These are phyloP conservation scores for Candida sanyaensis DNA, from an alignment of 1,139 yeast species.

Conservation along the genomic window DNA sequence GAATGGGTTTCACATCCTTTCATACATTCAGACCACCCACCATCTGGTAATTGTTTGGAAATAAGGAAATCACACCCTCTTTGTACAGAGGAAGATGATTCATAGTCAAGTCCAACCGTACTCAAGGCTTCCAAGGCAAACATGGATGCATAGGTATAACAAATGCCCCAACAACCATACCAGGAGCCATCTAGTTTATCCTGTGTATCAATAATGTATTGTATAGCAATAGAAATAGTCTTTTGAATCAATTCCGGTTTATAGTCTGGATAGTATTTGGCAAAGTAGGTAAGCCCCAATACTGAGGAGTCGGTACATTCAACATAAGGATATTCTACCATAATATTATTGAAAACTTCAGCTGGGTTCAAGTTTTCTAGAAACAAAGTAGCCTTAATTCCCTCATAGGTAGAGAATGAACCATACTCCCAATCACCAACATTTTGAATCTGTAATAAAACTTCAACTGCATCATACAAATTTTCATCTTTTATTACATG, in stretches of 20 bases:
- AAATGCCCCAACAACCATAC: constrained; percentile 99
- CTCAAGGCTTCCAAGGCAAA: constrained; percentile 92
- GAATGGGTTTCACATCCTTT: constrained; percentile 80
- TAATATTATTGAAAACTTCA: constrained; percentile 95
- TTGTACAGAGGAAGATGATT: constrained; percentile 60
- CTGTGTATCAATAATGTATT: constrained; percentile 71
- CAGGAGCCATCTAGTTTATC: constrained; percentile 78
- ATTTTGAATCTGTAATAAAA: constrained; percentile 64
- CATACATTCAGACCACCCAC: constrained; percentile 97
- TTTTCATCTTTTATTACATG: constrained; percentile 24
- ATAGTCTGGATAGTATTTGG: constrained; percentile 62
- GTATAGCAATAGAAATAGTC: constrained; percentile 73
- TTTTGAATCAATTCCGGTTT: constrained; percentile 61
- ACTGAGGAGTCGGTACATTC: constrained; percentile 98
- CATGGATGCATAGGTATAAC: constrained; percentile 96
- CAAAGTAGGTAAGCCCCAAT: constrained; percentile 81
- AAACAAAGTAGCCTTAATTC: constrained; percentile 77
- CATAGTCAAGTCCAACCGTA: constrained; percentile 65
- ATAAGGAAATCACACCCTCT: constrained; percentile 86
- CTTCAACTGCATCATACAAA: constrained; percentile 71
- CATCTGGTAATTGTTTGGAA: constrained; percentile 76
- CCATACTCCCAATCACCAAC: constrained; percentile 82
- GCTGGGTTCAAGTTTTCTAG: constrained; percentile 88
- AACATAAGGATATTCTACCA: constrained; percentile 98
- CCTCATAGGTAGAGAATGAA: constrained; percentile 90